Evolutionary conservation across 2,329 filamentous ascomycete genomes (phyloP).

Genomic region (Fusarium fujikuroi): DNA sequence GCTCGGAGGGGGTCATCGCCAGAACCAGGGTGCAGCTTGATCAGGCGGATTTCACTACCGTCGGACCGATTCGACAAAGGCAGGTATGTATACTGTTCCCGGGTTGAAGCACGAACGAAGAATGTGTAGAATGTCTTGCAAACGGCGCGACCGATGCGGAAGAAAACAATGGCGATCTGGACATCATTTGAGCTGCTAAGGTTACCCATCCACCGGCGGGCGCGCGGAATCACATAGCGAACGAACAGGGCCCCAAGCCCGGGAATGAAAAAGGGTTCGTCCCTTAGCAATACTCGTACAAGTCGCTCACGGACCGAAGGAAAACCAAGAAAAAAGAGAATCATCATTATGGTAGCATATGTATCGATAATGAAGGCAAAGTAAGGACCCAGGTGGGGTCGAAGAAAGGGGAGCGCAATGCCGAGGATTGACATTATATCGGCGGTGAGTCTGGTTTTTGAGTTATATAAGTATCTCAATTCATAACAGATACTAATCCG

Average conservation of each 20-base stretch:
- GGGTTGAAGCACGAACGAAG: neutral
- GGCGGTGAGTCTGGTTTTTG: neutral
- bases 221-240: neutral
- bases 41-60: neutral
- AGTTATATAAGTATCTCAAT: neutral
- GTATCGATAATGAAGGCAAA: neutral
- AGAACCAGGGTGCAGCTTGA: neutral
- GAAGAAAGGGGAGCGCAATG: neutral
- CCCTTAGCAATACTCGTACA: neutral
- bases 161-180: neutral
- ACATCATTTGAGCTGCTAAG: neutral
- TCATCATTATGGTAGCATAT: neutral
- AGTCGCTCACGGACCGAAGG: neutral
- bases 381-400: neutral
- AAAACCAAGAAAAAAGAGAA: neutral
- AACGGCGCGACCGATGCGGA: rapidly evolving
- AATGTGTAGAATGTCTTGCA: rapidly evolving
- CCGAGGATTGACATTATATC: neutral
- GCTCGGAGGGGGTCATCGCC: neutral
- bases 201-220: neutral
- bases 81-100: neutral
- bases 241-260: rapidly evolving
- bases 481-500: neutral
- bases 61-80: neutral
- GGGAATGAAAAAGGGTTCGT: neutral